Evolutionary conservation across 768 basidiomycete genomes (phyloP).

Genomic region (Pulveroboletus sp.): DNA sequence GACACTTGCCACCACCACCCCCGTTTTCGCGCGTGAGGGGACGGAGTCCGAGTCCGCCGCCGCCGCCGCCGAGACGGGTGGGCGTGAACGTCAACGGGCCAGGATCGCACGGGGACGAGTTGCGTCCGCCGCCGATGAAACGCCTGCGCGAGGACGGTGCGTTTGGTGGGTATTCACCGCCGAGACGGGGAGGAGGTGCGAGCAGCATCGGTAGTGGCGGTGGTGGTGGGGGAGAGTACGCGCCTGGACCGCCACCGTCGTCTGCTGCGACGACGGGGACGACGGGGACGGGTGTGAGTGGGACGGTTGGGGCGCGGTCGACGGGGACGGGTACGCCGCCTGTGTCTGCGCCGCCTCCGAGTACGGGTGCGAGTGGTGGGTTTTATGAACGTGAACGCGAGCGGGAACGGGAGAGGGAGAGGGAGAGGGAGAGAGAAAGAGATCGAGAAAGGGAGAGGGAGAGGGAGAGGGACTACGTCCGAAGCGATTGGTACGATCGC

Average conservation of each 20-base stretch:
- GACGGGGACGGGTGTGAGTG: not conserved
- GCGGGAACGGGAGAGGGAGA: conserved; percentile 23
- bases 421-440: too few relatives aligned
- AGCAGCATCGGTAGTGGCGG: too few relatives aligned
- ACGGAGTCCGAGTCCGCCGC: conserved; percentile 41
- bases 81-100: too few relatives aligned
- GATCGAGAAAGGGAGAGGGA: conserved; percentile 13
- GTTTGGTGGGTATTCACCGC: conserved; percentile 29
- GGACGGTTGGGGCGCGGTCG: conserved; percentile 5
- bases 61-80: too few relatives aligned
- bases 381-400: conserved; percentile 30
- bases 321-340: conserved; percentile 20
- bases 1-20: conserved; percentile 12
- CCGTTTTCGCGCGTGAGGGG: conserved; percentile 41
- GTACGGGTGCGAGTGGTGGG: conserved; percentile 18
- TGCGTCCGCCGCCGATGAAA: conserved; percentile 45
- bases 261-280: conserved; percentile 13
- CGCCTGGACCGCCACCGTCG: conserved; percentile 18
- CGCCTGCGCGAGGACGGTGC: conserved; percentile 43
- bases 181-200: too few relatives aligned
- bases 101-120: conserved; percentile 32
- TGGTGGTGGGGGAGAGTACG: conserved; percentile 19
- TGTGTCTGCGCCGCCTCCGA: conserved; percentile 24
- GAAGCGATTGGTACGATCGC: conserved; percentile 36
- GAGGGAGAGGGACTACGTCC: conserved; percentile 30